Evolutionary conservation across 345 rosid genomes (phyloP).

Genomic region (Eucalyptus marginata): DNA sequence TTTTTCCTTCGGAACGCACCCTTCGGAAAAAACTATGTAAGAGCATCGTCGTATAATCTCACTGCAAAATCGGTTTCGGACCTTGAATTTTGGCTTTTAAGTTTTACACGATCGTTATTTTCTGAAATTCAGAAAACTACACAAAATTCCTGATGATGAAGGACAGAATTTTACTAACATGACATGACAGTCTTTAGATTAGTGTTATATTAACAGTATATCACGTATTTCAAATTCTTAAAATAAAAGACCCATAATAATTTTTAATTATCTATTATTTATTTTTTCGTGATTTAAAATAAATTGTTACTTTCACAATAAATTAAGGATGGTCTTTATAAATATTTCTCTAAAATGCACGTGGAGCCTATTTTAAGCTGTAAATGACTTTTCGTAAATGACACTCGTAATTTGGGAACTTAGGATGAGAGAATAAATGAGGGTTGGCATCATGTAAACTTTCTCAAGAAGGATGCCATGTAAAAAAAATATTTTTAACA

Average conservation of each 20-base stretch:
- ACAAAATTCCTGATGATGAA: background rate
- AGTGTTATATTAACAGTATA: too few relatives aligned
- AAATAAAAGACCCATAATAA: rapidly evolving
- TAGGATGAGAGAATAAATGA: rapidly evolving
- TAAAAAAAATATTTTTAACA: background rate
- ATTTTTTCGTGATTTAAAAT: too few relatives aligned
- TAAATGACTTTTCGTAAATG: background rate
- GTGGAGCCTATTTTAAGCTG: rapidly evolving
- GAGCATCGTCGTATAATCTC: too few relatives aligned
- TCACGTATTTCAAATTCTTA: too few relatives aligned
- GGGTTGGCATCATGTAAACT: background rate
- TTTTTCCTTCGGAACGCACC: background rate
- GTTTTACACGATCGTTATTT: background rate
- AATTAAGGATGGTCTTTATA: too few relatives aligned
- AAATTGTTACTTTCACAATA: too few relatives aligned
- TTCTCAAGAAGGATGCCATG: too few relatives aligned
- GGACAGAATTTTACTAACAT: too few relatives aligned
- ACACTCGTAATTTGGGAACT: rapidly evolving
- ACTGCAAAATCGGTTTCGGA: too few relatives aligned
- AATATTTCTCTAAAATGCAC: too few relatives aligned
- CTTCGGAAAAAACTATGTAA: too few relatives aligned
- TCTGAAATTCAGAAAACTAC: background rate
- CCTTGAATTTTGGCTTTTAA: background rate
- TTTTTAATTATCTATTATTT: rapidly evolving
- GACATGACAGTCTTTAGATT: too few relatives aligned